These are phyloP conservation scores for Diaporthe destruens DNA, from an alignment of 2,329 filamentous ascomycete species.

Conservation along the genomic window DNA sequence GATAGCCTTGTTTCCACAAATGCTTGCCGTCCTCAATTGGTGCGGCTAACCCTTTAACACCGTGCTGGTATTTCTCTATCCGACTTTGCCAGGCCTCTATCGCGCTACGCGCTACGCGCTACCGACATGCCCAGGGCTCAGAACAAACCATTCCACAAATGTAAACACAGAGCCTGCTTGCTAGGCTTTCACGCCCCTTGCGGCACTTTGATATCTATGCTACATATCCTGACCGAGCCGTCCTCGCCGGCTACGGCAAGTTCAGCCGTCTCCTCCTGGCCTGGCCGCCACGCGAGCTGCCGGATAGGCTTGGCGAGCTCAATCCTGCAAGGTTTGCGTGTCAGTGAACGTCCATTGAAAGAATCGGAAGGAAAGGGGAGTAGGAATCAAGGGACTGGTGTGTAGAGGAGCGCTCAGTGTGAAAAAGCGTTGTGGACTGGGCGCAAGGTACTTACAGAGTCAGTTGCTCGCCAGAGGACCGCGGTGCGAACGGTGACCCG, in stretches of 20 bases:
- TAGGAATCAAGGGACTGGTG: not conserved
- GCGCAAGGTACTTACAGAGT: conserved; percentile 25
- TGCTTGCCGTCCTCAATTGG: conserved; percentile 37
- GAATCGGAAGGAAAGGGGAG: not conserved
- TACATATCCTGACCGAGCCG: conserved; percentile 70
- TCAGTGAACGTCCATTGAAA: not conserved
- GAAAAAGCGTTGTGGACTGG: not conserved
- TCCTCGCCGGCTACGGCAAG: conserved; percentile 72
- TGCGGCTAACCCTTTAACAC: not conserved
- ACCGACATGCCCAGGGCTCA: not conserved
- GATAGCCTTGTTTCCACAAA: conserved; percentile 31
- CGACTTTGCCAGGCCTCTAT: not conserved
- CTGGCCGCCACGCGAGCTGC: conserved; percentile 78
- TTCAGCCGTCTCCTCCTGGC: conserved; percentile 50
- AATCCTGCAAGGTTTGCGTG: conserved; percentile 52
- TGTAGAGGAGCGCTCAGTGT: not conserved
- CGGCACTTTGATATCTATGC: conserved; percentile 49
- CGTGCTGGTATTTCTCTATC: not conserved
- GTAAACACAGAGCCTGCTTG: not conserved
- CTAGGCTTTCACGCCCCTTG: not conserved
- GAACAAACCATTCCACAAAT: not conserved
- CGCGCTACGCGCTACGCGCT: no score
- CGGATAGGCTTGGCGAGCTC: conserved; percentile 74
- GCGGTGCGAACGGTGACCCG: conserved; percentile 57
- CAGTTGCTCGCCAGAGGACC: conserved; percentile 37